phyloP scores from a whole-genome alignment of 2,329 filamentous ascomycete genomes.

The Cladosporium sp. region DNA sequence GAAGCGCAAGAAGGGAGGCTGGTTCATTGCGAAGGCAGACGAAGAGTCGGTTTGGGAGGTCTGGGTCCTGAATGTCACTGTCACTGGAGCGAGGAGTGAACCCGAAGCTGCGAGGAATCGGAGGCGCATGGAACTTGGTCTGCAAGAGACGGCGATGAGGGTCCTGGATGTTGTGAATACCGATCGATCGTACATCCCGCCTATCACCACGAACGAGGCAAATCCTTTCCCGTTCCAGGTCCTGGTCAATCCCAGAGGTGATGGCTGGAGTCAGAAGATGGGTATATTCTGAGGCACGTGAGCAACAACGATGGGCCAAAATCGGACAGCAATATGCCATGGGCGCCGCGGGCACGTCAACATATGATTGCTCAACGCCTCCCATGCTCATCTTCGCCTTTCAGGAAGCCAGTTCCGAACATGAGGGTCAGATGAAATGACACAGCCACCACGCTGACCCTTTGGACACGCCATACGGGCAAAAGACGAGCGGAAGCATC shows the following conservation, averaged over 20 bases:
- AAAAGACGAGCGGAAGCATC: not conserved
- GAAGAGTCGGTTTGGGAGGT: slow-evolving; percentile 20
- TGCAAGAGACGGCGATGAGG: slow-evolving; percentile 15
- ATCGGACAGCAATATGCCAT: not conserved
- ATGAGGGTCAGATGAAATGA: not conserved
- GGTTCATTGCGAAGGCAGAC: slow-evolving; percentile 18
- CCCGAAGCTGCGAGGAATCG: slow-evolving; percentile 83
- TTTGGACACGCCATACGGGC: not conserved
- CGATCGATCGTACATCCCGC: slow-evolving; percentile 87
- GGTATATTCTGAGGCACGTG: slow-evolving; percentile 17
- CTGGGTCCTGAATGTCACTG: slow-evolving; percentile 15
- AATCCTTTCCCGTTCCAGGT: slow-evolving; percentile 98
- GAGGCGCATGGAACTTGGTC: slow-evolving; percentile 6
- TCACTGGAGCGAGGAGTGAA: slow-evolving; percentile 53
- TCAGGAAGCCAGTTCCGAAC: not conserved
- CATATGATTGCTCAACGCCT: not conserved
- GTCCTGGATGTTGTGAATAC: slow-evolving; percentile 10
- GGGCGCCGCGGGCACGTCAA: not conserved
- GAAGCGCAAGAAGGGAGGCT: slow-evolving; percentile 18
- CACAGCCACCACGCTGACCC: not conserved
- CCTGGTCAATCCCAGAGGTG: slow-evolving; percentile 73
- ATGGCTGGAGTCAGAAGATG: slow-evolving; percentile 23
- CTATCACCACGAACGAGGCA: slow-evolving; percentile 85
- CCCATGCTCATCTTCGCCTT: not conserved
- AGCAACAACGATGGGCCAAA: not conserved